Evolutionary conservation across 1,284 basidiomycete species (phyloP).

Genomic region (Hymenochaete sp.): DNA sequence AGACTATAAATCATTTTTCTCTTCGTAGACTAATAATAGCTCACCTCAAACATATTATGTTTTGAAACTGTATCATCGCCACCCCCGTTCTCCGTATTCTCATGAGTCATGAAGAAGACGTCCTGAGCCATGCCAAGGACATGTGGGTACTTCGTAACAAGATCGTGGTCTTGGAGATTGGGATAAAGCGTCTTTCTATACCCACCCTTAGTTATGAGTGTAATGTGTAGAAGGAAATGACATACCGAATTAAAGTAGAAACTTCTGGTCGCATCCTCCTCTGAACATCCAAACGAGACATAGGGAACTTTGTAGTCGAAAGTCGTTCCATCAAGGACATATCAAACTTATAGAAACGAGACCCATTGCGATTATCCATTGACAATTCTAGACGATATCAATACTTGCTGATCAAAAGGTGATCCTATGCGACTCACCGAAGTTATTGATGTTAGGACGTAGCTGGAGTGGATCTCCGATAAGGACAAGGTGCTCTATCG

Average conservation of each 20-base stretch:
- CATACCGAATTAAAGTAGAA: conserved; percentile 32
- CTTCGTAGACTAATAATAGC: conserved; percentile 9
- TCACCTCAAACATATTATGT: conserved; percentile 58
- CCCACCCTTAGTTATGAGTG: background rate
- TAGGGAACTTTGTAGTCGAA: conserved; percentile 29
- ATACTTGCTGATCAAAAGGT: background rate
- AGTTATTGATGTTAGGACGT: conserved; percentile 57
- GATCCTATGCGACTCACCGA: conserved; percentile 34
- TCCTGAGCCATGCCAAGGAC: conserved; percentile 51
- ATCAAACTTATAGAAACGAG: conserved; percentile 35
- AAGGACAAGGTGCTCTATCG: conserved; percentile 53
- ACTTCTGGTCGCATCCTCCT: conserved; percentile 39
- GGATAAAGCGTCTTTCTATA: conserved; percentile 51
- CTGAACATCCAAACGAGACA: conserved; percentile 35
- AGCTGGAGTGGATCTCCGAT: conserved; percentile 69
- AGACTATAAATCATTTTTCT: background rate
- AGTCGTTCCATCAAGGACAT: conserved; percentile 42
- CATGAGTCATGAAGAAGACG: conserved; percentile 53
- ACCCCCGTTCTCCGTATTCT: conserved; percentile 42
- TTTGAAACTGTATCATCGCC: conserved; percentile 52
- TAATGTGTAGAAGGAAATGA: background rate
- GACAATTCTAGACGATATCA: conserved; percentile 28
- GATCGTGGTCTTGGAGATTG: conserved; percentile 44
- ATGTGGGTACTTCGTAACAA: conserved; percentile 40
- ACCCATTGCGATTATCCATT: conserved; percentile 31